Percentiles rank a stretch among this genome's conserved stretches.
Conservation (phyloP, 305 asterid genomes). For the Fraxinus latifolia region DNA sequence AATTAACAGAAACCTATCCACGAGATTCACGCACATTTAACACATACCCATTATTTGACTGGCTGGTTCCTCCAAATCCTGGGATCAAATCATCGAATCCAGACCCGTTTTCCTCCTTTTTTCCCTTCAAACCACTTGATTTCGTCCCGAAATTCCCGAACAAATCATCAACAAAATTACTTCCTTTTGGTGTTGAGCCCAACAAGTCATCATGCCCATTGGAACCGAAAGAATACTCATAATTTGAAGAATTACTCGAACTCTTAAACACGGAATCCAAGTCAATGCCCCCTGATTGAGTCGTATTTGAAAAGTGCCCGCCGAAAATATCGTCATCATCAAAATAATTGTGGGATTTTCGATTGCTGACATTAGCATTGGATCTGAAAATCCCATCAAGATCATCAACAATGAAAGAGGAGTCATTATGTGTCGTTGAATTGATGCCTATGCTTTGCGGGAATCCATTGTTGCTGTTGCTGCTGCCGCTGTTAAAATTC, state of each 20-base stretch:
- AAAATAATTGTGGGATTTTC: constrained; percentile 29
- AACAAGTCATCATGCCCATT: constrained; percentile 37
- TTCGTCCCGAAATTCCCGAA: constrained; percentile 44
- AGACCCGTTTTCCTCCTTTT: constrained; percentile 32
- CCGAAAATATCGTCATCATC: constrained; percentile 58
- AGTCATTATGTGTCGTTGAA: constrained; percentile 35
- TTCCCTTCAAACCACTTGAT: constrained; percentile 19
- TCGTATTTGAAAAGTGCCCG: constrained; percentile 35
- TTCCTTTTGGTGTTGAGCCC: constrained; percentile 33
- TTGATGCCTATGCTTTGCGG: constrained; percentile 23
- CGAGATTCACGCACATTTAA: constrained; percentile 16
- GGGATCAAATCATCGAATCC: constrained; percentile 52
- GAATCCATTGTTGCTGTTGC: constrained; percentile 19
- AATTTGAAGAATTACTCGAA: constrained; percentile 20
- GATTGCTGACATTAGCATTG: constrained; percentile 17
- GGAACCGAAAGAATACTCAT: constrained; percentile 25
- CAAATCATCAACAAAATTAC: constrained; percentile 43
- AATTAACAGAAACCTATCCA: neutral
- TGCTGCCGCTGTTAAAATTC: constrained; percentile 23
- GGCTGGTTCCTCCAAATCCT: constrained; percentile 46
- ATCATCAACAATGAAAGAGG: constrained; percentile 39
- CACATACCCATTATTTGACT: constrained; percentile 35
- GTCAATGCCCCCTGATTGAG: constrained; percentile 41
- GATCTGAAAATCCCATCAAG: constrained; percentile 69
- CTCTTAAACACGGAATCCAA: constrained; percentile 49